Conservation (phyloP, 108 stramenopile species). For the Fistulifera solaris region DNA sequence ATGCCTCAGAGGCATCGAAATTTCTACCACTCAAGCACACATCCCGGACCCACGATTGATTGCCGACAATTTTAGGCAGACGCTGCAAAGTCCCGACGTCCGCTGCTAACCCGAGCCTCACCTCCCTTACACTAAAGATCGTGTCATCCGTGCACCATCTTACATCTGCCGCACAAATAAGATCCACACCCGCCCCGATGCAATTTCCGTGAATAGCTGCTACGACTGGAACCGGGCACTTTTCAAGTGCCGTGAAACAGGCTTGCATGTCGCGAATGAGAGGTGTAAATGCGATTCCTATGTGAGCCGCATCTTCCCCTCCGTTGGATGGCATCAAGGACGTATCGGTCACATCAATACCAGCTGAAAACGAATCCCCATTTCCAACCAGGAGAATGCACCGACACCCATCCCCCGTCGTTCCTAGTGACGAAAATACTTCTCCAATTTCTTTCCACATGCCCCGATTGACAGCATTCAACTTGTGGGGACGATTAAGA, state of each 20-base stretch:
- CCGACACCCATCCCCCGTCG: slow-evolving; percentile 49
- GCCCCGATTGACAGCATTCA: slow-evolving; percentile 53
- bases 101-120: slow-evolving; percentile 60
- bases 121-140: slow-evolving; percentile 57
- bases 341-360: slow-evolving; percentile 55
- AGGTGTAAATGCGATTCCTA: slow-evolving; percentile 50
- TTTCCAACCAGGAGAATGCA: slow-evolving; percentile 50
- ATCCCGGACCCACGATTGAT: slow-evolving; percentile 50
- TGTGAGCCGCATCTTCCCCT: slow-evolving; percentile 37
- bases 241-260: slow-evolving; percentile 59
- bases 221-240: slow-evolving; percentile 72
- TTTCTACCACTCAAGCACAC: slow-evolving; percentile 62
- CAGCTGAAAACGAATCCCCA: slow-evolving; percentile 60
- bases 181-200: slow-evolving; percentile 68
- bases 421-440: slow-evolving; percentile 30
- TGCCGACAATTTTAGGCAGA: slow-evolving; percentile 62
- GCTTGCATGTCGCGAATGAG: slow-evolving; percentile 65
- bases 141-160: slow-evolving; percentile 44
- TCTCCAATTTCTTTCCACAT: slow-evolving; percentile 76
- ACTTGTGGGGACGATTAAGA: slow-evolving; percentile 50
- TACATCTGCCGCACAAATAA: slow-evolving; percentile 56
- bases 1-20: slow-evolving; percentile 45
- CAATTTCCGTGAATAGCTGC: slow-evolving; percentile 67
- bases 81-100: slow-evolving; percentile 77
- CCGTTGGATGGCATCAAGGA: slow-evolving; percentile 14